Percentiles rank a stretch among this genome's conserved stretches.
Evolutionary conservation across 2,329 filamentous ascomycete species (phyloP).

Genomic region (Polychaeton citri): DNA sequence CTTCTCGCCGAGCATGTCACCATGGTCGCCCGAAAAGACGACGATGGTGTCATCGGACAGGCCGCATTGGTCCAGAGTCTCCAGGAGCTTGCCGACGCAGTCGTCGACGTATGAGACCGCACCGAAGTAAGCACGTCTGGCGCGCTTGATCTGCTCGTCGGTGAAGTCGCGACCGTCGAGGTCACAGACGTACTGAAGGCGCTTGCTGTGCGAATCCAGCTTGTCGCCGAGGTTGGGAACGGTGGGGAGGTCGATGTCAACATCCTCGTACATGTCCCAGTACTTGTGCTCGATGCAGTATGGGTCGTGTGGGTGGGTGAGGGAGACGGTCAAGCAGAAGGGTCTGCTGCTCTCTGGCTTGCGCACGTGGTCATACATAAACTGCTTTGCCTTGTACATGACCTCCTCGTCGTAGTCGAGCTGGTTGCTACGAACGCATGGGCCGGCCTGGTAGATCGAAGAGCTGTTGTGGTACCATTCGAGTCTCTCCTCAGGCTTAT

Average conservation of each 20-base stretch:
- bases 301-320: constrained; percentile 89
- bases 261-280: constrained; percentile 82
- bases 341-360: constrained; percentile 59
- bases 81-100: constrained; percentile 71
- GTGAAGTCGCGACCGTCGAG: constrained; percentile 73
- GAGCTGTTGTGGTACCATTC: constrained; percentile 97
- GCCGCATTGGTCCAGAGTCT: constrained; percentile 63
- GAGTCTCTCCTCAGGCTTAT: constrained; percentile 66
- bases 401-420: constrained; percentile 94
- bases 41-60: constrained; percentile 78
- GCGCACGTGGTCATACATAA: constrained; percentile 82
- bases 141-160: constrained; percentile 73
- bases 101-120: constrained; percentile 90
- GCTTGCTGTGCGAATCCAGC: constrained; percentile 76
- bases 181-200: constrained; percentile 74
- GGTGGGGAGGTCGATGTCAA: constrained; percentile 74
- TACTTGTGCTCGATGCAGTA: constrained; percentile 90
- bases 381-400: constrained; percentile 82
- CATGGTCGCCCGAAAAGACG: constrained; percentile 86
- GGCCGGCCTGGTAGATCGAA: constrained; percentile 79
- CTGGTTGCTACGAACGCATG: constrained; percentile 84
- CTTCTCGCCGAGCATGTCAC: constrained; percentile 89
- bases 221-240: constrained; percentile 66
- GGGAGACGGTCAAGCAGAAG: constrained; percentile 79
- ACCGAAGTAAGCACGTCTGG: constrained; percentile 80